Evolutionary conservation across 257 asterid genomes (phyloP).

Genomic region (Penstemon davidsonii): DNA sequence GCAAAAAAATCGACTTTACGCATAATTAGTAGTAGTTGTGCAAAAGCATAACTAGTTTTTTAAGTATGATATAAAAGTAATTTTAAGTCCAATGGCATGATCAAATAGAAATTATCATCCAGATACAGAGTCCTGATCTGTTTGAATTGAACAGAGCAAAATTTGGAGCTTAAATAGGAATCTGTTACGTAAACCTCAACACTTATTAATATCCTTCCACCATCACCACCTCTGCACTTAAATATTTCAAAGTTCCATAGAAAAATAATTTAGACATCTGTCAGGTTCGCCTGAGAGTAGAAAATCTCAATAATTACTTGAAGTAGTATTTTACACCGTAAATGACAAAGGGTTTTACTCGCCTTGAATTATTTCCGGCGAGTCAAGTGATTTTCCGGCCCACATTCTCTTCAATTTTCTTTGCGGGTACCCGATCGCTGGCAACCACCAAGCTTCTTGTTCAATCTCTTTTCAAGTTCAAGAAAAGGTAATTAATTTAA

Average conservation of each 20-base stretch:
- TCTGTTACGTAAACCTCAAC: conserved; percentile 26
- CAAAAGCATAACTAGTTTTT: too few species aligned
- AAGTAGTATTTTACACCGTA: conserved; percentile 38
- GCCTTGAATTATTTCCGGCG: conserved; percentile 32
- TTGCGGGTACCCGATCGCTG: conserved; percentile 36
- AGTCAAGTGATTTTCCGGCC: conserved; percentile 36
- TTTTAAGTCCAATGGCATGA: too few species aligned
- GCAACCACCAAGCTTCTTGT: conserved; percentile 46
- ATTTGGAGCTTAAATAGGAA: conserved; percentile 29
- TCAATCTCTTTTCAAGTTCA: conserved; percentile 46
- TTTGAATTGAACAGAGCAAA: conserved; percentile 14
- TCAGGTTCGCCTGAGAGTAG: too few species aligned
- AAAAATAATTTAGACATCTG: too few species aligned
- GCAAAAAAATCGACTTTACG: too few species aligned
- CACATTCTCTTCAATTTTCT: background rate
- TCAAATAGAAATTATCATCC: too few species aligned
- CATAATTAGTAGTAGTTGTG: too few species aligned
- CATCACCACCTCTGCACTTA: background rate
- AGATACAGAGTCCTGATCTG: background rate
- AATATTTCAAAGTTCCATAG: too few species aligned
- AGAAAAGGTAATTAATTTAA: conserved; percentile 43
- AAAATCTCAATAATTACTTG: too few species aligned
- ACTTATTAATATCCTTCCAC: background rate
- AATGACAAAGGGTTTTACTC: conserved; percentile 67
- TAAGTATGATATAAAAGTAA: too few species aligned